phyloP scores from a whole-genome alignment of 371 early-diverging fungal genomes.

The Apophysomyces sp. region DNA sequence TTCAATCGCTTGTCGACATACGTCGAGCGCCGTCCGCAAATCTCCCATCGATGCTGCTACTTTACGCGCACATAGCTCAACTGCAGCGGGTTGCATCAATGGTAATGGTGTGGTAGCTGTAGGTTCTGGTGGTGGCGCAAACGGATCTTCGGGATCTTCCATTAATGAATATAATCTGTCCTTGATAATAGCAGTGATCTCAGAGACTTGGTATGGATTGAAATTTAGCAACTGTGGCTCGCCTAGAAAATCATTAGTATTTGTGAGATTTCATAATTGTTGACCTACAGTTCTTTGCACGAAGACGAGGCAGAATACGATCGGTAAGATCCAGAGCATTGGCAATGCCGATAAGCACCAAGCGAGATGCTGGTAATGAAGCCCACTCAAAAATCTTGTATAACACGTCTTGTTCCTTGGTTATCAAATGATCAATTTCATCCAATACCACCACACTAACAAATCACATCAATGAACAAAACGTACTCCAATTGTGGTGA shows the following conservation, averaged over 20 bases:
- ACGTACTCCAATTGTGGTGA: not conserved
- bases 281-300: slow-evolving; percentile 71
- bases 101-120: slow-evolving; percentile 27
- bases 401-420: slow-evolving; percentile 79
- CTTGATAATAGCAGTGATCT: slow-evolving; percentile 84
- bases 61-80: slow-evolving; percentile 92
- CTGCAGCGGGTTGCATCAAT: slow-evolving; percentile 80
- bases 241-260: slow-evolving; percentile 27
- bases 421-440: slow-evolving; percentile 88
- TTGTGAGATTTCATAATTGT: not conserved
- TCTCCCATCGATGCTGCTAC: slow-evolving; percentile 91
- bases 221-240: slow-evolving; percentile 83
- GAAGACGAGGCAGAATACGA: slow-evolving; percentile 84
- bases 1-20: slow-evolving; percentile 86
- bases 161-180: slow-evolving; percentile 64
- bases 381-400: slow-evolving; percentile 90
- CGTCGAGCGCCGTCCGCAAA: slow-evolving; percentile 87
- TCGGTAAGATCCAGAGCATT: slow-evolving; percentile 92
- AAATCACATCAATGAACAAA: not conserved
- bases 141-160: slow-evolving; percentile 15
- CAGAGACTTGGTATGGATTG: slow-evolving; percentile 78
- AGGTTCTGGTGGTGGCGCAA: slow-evolving; percentile 11
- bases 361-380: slow-evolving; percentile 53
- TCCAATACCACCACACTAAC: slow-evolving; percentile 81
- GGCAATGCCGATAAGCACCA: slow-evolving; percentile 93